Conservation (phyloP, 2,329 filamentous ascomycete species). For the Aspergillus udagawae region DNA sequence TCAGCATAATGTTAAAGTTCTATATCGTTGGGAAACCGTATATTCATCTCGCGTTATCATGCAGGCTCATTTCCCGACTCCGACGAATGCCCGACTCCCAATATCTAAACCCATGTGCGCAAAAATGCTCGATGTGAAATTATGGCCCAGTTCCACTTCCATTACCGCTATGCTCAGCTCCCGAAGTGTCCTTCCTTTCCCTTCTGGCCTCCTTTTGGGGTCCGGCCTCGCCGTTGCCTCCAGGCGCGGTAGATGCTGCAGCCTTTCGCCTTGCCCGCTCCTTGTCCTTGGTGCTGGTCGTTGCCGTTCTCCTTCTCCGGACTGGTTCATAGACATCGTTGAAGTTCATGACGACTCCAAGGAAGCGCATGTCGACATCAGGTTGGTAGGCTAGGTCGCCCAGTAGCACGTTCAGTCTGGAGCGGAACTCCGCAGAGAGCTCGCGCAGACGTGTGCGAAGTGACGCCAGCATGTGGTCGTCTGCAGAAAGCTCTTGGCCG, state of each 20-base stretch:
- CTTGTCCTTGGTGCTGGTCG: conserved; percentile 29
- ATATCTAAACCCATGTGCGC: neutral
- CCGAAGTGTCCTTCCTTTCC: conserved; percentile 20
- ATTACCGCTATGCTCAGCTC: conserved; percentile 1
- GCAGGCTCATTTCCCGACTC: conserved; percentile 7
- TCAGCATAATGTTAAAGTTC: neutral
- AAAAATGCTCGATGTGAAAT: neutral
- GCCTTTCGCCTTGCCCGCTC: conserved; percentile 25
- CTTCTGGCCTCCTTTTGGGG: conserved; percentile 20
- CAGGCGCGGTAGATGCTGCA: conserved; percentile 18
- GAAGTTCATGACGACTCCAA: conserved; percentile 98
- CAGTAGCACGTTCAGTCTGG: conserved; percentile 72
- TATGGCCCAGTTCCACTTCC: conserved; percentile 1
- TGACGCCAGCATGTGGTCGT: conserved; percentile 66
- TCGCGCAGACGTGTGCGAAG: conserved; percentile 69
- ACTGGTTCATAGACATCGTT: conserved; percentile 91
- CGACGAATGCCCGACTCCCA: neutral
- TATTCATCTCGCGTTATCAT: conserved; percentile 16
- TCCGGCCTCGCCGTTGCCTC: conserved; percentile 13
- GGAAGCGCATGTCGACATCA: conserved; percentile 90
- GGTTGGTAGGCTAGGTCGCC: conserved; percentile 90
- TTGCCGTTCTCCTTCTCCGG: conserved; percentile 50
- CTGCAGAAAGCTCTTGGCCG: conserved; percentile 34
- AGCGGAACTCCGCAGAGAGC: conserved; percentile 71
- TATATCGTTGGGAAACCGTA: conserved; percentile 4